phyloP scores from a whole-genome alignment of 257 asterid species.

The Nicotiana tabacum region DNA sequence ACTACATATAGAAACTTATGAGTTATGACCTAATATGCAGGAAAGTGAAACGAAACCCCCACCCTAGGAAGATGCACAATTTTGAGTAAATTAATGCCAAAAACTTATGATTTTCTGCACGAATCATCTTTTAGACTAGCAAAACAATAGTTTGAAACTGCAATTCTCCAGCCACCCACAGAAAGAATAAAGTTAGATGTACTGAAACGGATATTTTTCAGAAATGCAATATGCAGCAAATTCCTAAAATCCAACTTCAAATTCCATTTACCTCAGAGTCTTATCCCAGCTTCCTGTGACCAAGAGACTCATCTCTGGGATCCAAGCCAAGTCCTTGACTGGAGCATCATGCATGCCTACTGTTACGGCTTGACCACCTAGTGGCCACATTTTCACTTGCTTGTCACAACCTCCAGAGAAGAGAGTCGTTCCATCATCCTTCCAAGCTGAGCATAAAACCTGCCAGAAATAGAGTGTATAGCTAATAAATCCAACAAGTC shows the following conservation, averaged over 20 bases:
- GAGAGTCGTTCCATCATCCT: constrained; percentile 93
- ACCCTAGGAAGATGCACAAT: not conserved
- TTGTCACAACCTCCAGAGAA: constrained; percentile 99
- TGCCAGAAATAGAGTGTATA: constrained; percentile 24
- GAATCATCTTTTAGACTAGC: not conserved
- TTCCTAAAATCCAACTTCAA: not conserved
- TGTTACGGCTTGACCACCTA: constrained; percentile 76
- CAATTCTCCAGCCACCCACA: not conserved
- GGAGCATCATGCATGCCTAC: constrained; percentile 97
- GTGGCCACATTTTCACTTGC: constrained; percentile 97
- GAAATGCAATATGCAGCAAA: not conserved
- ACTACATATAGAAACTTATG: not conserved
- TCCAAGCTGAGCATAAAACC: constrained; percentile 96
- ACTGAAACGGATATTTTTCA: not conserved
- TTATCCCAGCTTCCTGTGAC: constrained; percentile 94
- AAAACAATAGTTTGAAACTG: not conserved
- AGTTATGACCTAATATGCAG: not conserved
- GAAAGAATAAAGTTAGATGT: not conserved
- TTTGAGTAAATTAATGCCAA: not conserved
- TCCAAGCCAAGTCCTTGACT: constrained; percentile 89
- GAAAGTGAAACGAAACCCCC: not conserved
- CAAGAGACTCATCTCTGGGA: constrained; percentile 82
- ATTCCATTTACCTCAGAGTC: constrained; percentile 63
- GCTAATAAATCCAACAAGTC: constrained; percentile 6
- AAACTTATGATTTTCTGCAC: not conserved